phyloP scores from a whole-genome alignment of 2,329 filamentous ascomycete species.

The Fusarium redolens region DNA sequence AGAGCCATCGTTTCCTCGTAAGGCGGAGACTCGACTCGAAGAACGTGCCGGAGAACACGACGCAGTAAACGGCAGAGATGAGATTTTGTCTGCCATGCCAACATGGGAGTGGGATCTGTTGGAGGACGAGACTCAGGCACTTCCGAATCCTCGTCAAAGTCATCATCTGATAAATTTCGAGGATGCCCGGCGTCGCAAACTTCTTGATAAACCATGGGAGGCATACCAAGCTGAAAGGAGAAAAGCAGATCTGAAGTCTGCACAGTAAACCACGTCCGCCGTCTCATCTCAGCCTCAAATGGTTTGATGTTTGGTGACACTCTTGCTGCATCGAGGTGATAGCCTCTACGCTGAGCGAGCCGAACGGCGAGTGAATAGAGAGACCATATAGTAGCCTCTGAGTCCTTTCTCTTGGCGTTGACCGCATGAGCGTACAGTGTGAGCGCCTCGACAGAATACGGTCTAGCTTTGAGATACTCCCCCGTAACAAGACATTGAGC shows the following conservation, averaged over 20 bases:
- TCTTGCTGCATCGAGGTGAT: slow-evolving; percentile 60
- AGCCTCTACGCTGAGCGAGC: slow-evolving; percentile 63
- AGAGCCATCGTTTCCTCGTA: slow-evolving; percentile 52
- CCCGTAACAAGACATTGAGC: slow-evolving; percentile 61
- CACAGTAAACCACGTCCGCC: slow-evolving; percentile 60
- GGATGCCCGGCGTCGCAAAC: slow-evolving; percentile 60
- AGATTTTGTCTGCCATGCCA: slow-evolving; percentile 58
- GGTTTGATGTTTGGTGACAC: slow-evolving; percentile 55
- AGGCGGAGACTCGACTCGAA: slow-evolving; percentile 51
- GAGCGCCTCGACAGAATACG: slow-evolving; percentile 61
- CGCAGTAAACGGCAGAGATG: slow-evolving; percentile 57
- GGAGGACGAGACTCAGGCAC: slow-evolving; percentile 57
- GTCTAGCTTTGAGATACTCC: slow-evolving; percentile 58
- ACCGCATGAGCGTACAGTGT: slow-evolving; percentile 59
- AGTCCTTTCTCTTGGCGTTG: slow-evolving; percentile 55
- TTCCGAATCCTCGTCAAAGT: slow-evolving; percentile 61
- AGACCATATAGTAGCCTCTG: slow-evolving; percentile 59
- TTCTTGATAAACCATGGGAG: slow-evolving; percentile 60
- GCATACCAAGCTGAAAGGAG: slow-evolving; percentile 65
- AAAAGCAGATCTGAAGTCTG: slow-evolving; percentile 61
- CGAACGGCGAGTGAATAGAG: slow-evolving; percentile 59
- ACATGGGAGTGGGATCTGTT: slow-evolving; percentile 56
- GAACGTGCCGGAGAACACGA: slow-evolving; percentile 55
- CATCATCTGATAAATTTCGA: slow-evolving; percentile 60
- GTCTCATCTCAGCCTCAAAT: slow-evolving; percentile 64